Evolutionary conservation across 495 filamentous ascomycete species (phyloP), one percentile per base, ranked within the genome.

Genomic region (Podospora sp.): DNA sequence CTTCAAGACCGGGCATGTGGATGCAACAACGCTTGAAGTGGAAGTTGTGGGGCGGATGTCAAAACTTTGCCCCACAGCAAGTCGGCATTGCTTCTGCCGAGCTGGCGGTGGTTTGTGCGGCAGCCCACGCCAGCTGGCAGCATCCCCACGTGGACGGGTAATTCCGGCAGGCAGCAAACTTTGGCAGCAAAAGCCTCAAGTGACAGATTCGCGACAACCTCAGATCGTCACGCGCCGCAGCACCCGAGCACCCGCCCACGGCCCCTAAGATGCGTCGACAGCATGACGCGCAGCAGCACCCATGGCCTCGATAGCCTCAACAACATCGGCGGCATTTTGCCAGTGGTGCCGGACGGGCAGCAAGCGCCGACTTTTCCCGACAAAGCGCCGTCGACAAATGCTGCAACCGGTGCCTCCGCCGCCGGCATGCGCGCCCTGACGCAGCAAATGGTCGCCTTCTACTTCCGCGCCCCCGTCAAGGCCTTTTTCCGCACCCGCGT

Each of bases 401-500:
- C 91, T 24, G 90, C 91, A 14, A 93, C 90, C 72, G 82, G 75
- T 55, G 82, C 88, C 6, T 90, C 91, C 27, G 92, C 92, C 16
- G 93, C 93, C 11, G 85, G 91, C 35, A 89, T 91, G 52, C 89
- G 93, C 61, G 92, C 93, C 26, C 72, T 96, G 63, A 91, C 88
- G 71, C 88, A 92, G 4, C 91, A 93, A 71, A 76, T 90, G 57
- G 83, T 96, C 51, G 88, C 92, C 25, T 96, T 96, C 70, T 97
- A 95, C 76, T 97, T 96, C 71, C 82, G 93, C 65, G 91, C 92
- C 1, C 93, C 93, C 1, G 88, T 92, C 29, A 96, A 96, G 76
- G 90, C 92, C 3, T 97, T 97, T 76, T 94, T 97, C 76, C 86
- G 91, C 61, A 92, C 90, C 4, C 81, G 93, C 62, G 92, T 97